Evolutionary conservation across 1,284 basidiomycete species (phyloP), one percentile per base, ranked within the genome.

Genomic region (Cryptococcus floricola): DNA sequence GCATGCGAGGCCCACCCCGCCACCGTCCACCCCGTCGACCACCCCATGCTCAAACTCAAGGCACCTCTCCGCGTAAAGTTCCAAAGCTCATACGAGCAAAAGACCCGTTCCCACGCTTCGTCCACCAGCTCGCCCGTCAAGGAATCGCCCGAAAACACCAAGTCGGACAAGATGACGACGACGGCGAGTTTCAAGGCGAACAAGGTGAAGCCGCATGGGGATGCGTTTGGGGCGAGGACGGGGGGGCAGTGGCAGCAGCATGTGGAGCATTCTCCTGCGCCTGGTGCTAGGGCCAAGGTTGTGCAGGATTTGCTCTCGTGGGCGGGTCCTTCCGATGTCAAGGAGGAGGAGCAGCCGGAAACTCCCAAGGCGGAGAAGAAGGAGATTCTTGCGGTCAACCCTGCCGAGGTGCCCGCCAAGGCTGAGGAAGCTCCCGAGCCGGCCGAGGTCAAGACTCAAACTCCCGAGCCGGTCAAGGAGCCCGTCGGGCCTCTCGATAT

Each of bases 31-130:
- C 88, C 89, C 0, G 64, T 74, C 7, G 82, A 79, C 41, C 91
- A 94, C 70, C 85, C 88, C 0, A 74, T 93, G 77, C 76, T 93
- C 69, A 94, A 93, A 81, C 81, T 91, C 74, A 87, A 81, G 70
- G 57, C 61, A 10, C 68, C 73, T 4, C 63, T 73, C 31, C 54
- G 59, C n/a, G 60, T 74, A 53, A 67, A 74, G 42, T 62, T 66
- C 34, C 59, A 56, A 31, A 66, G 69, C 16, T 58, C 62, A 14
- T 58, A 68, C 48, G 61, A 64, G 47, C 41, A 42, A 23, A 42
- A 42, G 23, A 18, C 41, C 41, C 46, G 46, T 28, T 47, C 45
- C 41, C 52, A 60, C 9, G 57, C 23, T 23, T 23, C 3, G 23
- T 23, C 23, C 23, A 23, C 60, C 23, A 54, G 53, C 41, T 56